phyloP scores from a whole-genome alignment of 352 stramenopile genomes.

The Globisporangium camurandrum region DNA sequence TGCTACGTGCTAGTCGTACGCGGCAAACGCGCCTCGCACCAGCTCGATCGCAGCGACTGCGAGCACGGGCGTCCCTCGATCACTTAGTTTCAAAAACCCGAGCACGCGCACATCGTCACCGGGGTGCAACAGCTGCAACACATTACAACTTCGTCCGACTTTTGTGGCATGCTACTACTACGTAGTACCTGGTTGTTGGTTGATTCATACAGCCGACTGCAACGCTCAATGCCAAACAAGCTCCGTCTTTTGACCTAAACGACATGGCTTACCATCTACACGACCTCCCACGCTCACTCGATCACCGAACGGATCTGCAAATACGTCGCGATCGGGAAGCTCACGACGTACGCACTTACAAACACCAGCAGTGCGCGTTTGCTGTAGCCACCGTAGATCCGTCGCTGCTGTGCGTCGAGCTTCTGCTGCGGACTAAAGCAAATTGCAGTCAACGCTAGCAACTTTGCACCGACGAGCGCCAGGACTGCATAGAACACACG shows the following conservation, averaged over 20 bases:
- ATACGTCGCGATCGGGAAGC: conserved; percentile 14
- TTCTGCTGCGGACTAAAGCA: conserved; percentile 30
- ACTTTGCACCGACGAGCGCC: conserved; percentile 8
- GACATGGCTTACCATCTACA: too few species aligned
- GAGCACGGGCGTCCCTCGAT: conserved; percentile 33
- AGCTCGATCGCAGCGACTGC: conserved; percentile 26
- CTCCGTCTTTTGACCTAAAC: too few species aligned
- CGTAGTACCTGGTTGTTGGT: too few species aligned
- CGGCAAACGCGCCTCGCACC: conserved; percentile 27
- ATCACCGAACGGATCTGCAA: too few species aligned
- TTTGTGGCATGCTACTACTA: too few species aligned
- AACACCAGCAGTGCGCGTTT: conserved; percentile 15
- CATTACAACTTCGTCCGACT: too few species aligned
- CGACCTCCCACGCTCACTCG: too few species aligned
- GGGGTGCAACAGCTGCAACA: conserved; percentile 25
- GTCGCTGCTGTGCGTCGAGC: conserved; percentile 36
- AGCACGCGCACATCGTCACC: conserved; percentile 32
- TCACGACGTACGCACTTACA: conserved; percentile 17
- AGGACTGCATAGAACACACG: conserved; percentile 16
- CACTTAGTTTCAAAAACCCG: conserved; percentile 27
- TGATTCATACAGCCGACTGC: too few species aligned
- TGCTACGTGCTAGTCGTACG: conserved; percentile 32
- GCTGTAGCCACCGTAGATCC: conserved; percentile 43
- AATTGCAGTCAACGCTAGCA: conserved; percentile 18
- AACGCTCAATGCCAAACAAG: too few species aligned